Conservation (phyloP, 371 early-diverging fungal genomes). For the Lichtheimia corymbifera region DNA sequence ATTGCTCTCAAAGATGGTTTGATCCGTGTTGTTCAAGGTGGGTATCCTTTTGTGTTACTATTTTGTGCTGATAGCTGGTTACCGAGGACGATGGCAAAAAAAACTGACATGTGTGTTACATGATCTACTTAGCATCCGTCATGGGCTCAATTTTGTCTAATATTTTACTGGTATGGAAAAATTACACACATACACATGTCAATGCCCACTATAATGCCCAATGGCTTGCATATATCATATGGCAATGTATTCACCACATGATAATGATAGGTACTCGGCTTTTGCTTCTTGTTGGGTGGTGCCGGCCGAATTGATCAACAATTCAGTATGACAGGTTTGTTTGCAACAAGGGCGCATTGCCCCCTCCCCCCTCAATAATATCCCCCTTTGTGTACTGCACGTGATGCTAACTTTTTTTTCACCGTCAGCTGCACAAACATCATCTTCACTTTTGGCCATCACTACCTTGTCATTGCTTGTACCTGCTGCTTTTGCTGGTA, state of each 20-base stretch:
- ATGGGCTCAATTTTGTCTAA: slow-evolving; percentile 51
- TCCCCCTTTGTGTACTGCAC: slow-evolving; percentile 74
- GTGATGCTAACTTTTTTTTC: slow-evolving; percentile 22
- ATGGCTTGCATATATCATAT: slow-evolving; percentile 27
- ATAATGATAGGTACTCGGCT: slow-evolving; percentile 12
- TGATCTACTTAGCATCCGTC: slow-evolving; percentile 32
- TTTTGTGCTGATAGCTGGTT: not conserved
- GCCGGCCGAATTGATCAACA: slow-evolving; percentile 44
- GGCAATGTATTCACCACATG: slow-evolving; percentile 60
- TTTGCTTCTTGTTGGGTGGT: slow-evolving; percentile 49
- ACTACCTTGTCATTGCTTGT: slow-evolving; percentile 76
- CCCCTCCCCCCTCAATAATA: slow-evolving; percentile 47
- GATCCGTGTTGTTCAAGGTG: slow-evolving; percentile 80
- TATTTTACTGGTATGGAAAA: slow-evolving; percentile 34
- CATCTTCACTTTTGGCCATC: slow-evolving; percentile 75
- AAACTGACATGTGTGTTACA: not conserved
- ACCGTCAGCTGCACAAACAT: slow-evolving; percentile 68
- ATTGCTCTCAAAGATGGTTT: slow-evolving; percentile 81
- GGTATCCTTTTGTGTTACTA: not conserved
- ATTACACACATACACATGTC: not conserved
- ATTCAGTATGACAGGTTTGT: slow-evolving; percentile 43
- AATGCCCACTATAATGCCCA: not conserved
- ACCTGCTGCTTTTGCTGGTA: slow-evolving; percentile 77
- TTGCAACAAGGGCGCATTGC: not conserved
- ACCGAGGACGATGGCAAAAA: not conserved